phyloP scores from a whole-genome alignment of 2,329 filamentous ascomycete species.

The Aspergillus chevalieri region DNA sequence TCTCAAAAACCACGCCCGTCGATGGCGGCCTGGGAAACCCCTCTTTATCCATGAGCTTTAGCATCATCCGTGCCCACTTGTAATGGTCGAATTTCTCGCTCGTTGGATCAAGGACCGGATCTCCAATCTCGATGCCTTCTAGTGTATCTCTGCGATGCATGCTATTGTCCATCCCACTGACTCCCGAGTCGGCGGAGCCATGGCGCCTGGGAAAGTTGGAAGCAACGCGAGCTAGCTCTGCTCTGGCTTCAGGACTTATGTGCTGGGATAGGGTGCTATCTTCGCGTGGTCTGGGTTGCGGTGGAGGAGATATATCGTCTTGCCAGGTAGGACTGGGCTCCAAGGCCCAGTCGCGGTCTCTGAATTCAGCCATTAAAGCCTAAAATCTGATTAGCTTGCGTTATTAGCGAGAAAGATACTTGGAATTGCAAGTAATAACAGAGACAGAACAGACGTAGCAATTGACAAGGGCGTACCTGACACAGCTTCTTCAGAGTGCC shows the following conservation, averaged over 20 bases:
- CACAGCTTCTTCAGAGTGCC: no score
- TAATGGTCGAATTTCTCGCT: constrained; percentile 49
- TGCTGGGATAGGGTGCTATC: constrained; percentile 20
- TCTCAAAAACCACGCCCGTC: constrained; percentile 59
- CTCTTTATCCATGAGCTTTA: constrained; percentile 50
- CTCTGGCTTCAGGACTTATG: constrained; percentile 19
- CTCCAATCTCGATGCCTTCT: constrained; percentile 37
- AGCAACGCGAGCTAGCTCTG: constrained; percentile 22
- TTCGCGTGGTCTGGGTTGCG: constrained; percentile 8
- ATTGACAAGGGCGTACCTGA: no score
- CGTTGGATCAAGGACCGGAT: constrained; percentile 49
- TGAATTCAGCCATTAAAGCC: no score
- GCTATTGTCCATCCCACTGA: constrained; percentile 7
- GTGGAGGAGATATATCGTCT: constrained; percentile 7
- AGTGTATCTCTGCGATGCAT: constrained; percentile 28
- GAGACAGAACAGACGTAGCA: no score
- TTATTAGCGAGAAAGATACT: neutral
- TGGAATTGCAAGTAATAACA: no score
- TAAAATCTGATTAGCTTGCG: no score
- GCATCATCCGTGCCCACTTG: constrained; percentile 47
- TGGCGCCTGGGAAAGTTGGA: constrained; percentile 23
- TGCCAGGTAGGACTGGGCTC: neutral
- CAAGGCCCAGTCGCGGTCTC: no score
- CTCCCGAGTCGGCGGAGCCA: constrained; percentile 8
- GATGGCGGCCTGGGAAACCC: constrained; percentile 45